Evolutionary conservation across 371 early-diverging fungal species (phyloP), one percentile per base, ranked within the genome.

Genomic region (Dichotomocladium elegans): DNA sequence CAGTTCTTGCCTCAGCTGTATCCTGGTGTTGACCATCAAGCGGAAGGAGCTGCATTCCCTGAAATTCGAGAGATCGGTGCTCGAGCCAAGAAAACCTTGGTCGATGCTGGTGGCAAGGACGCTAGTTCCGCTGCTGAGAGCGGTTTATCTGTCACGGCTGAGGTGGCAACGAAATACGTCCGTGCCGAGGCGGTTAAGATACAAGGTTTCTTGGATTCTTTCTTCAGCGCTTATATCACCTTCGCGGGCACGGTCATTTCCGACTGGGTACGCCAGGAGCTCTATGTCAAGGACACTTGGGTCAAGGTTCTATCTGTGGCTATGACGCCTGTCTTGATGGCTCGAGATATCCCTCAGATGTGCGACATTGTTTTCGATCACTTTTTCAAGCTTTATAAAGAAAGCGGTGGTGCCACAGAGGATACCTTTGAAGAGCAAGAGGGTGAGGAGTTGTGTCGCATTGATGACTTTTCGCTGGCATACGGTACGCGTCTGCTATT

Each of bases 401-500:
- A 74, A 51, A 72, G 67, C 17, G 61, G 60, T 4, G 74, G 72
- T 24, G 72, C 69, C 25, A 74, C 71, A 14, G 85, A 83, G 35
- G 25, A 44, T 41, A 61, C 64, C 15, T 61, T 72, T 49, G 73
- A 76, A 51, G 60, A 76, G 9, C 70, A 72, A 44, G 83, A 84
- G 34, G 85, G 82, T 41, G 91, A 83, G 53, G 86, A 87, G 50
- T 73, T 91, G 27, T 88, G 89, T 70, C 77, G 80, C 64, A 83
- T 85, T 53, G 84, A 85, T 41, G 86, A 85, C 57, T 91, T 91
- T 59, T 78, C 80, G 26, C 72, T 91, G 26, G 91, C 89, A 11
- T 91, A 91, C 63, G 91, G 91, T 62, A 88, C 85, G n/a, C 86
- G 87, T 79, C 80, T 89, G 65, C 70, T 91, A 57, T 65, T 91